Evolutionary conservation across 1,139 yeast species (phyloP), one percentile per base, ranked within the genome.

Genomic region (Pichia sp.): DNA sequence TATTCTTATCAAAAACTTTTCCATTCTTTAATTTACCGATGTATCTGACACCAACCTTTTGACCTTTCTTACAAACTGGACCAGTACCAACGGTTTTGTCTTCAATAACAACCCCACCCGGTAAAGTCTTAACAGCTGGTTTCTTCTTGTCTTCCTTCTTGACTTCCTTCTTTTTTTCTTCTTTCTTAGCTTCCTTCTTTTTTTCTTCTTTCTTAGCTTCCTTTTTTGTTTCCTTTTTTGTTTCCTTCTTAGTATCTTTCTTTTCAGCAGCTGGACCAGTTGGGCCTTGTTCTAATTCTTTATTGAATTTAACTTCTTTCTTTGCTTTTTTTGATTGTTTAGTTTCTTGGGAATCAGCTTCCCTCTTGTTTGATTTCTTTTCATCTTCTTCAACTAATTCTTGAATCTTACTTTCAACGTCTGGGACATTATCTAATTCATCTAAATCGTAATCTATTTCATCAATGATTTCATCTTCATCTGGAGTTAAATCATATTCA

Each of bases 1-100:
- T 89, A 80, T 92, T 92, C 71, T 92, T 89, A 77, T 92, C 99
- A 62, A 92, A 92, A 43, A 86, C 92, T 68, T 86, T 87, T 59
- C 97, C 98, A 73, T 89, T 89, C 74, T 85, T 85, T 68, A 92
- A 82, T 74, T 92, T 92, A 65, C 98, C 99, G 63, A 92, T 86
- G 79, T 92, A 94, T 76, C 98, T 84, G 70, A 92, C 90, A 66
- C 96, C 95, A 58, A 92, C 96, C 68, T 79, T 88, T 72, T 86
- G 79, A 57, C 96, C 95, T 59, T 79, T 76, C 76, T 89, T 90
- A 66, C 95, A 96, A 54, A 77, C 73, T 61, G 87, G 82, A 51
- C 98, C 99, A 54, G 80, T 77, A 63, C 98, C 98, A 51, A 76
- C 68, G 57, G 84, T 82, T 71, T 95, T 84, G 74, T 94, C 98